A percentile compares a stretch with the other conserved stretches of the same genome.
These are phyloP conservation scores for Quillaja saponaria DNA, from an alignment of 306 rosid genomes.

Conservation along the genomic window DNA sequence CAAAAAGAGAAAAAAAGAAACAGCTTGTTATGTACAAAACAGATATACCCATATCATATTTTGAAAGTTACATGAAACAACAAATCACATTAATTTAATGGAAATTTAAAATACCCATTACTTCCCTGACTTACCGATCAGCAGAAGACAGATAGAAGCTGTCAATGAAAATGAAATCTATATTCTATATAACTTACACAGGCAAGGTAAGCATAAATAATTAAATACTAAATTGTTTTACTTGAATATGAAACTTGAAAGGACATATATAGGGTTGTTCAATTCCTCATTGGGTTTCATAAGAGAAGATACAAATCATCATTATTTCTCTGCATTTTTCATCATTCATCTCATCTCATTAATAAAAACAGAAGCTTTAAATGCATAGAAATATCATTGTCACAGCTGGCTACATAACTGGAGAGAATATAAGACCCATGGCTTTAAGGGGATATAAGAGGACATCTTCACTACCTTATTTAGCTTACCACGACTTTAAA, in stretches of 20 bases:
- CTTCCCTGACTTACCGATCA: slow-evolving; percentile 61
- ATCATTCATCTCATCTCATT: too few relatives aligned
- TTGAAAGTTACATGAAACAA: slow-evolving; percentile 25
- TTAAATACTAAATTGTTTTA: slow-evolving; percentile 28
- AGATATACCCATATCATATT: slow-evolving; percentile 23
- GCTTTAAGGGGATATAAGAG: slow-evolving; percentile 38
- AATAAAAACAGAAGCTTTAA: slow-evolving; percentile 46
- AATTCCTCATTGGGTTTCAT: slow-evolving; percentile 37
- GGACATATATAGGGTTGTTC: slow-evolving; percentile 67
- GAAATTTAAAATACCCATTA: slow-evolving; percentile 57
- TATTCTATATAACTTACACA: too few relatives aligned
- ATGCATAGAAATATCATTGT: slow-evolving; percentile 52
- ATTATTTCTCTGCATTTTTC: slow-evolving; percentile 64
- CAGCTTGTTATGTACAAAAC: slow-evolving; percentile 21
- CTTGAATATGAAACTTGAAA: slow-evolving; percentile 71
- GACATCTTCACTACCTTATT: slow-evolving; percentile 47
- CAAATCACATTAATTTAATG: slow-evolving; percentile 44
- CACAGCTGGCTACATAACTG: slow-evolving; percentile 40
- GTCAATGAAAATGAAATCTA: slow-evolving; percentile 67
- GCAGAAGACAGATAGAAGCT: slow-evolving; percentile 73
- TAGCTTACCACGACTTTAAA: slow-evolving; percentile 43
- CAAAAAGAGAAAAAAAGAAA: too few relatives aligned
- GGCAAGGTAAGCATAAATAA: slow-evolving; percentile 38
- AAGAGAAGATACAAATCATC: slow-evolving; percentile 50
- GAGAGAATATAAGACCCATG: slow-evolving; percentile 53